A percentile compares a stretch with the other conserved stretches of the same genome.
Evolutionary conservation across 2,329 filamentous ascomycete genomes (phyloP).

Genomic region (Beauveria medogensis): DNA sequence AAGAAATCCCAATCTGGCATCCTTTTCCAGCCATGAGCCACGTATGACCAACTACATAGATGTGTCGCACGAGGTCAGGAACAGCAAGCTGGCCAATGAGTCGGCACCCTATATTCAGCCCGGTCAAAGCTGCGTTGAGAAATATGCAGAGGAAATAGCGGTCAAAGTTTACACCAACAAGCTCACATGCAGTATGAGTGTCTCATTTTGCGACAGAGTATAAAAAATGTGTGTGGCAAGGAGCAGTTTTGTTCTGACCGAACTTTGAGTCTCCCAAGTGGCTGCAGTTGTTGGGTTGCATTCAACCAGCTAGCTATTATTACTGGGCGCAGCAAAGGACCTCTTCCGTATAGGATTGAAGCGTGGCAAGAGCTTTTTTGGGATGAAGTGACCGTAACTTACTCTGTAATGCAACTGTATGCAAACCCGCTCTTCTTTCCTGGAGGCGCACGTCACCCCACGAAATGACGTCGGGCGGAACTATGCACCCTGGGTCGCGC

Average conservation of each 20-base stretch:
- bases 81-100: not conserved
- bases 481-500: not conserved
- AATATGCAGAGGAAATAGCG: conserved; percentile 2
- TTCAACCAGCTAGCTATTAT: not conserved
- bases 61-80: conserved; percentile 4
- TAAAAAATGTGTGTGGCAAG: not conserved
- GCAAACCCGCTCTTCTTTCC: not conserved
- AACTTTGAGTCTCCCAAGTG: not conserved
- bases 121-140: not conserved
- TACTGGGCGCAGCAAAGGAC: too few species aligned
- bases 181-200: not conserved
- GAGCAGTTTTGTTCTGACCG: not conserved
- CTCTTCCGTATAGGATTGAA: not conserved
- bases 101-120: not conserved
- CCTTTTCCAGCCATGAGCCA: not conserved
- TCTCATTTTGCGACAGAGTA: not conserved
- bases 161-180: not conserved
- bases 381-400: not conserved
- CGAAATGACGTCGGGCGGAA: not conserved
- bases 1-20: not conserved
- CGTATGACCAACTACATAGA: conserved; percentile 4
- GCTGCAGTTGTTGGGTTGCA: not conserved
- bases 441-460: not conserved
- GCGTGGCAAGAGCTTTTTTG: not conserved
- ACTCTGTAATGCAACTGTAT: not conserved